Percentiles rank a stretch among this genome's conserved stretches.
Conservation (phyloP, 2,329 filamentous ascomycete species). For the Ophioceras dolichostomum region DNA sequence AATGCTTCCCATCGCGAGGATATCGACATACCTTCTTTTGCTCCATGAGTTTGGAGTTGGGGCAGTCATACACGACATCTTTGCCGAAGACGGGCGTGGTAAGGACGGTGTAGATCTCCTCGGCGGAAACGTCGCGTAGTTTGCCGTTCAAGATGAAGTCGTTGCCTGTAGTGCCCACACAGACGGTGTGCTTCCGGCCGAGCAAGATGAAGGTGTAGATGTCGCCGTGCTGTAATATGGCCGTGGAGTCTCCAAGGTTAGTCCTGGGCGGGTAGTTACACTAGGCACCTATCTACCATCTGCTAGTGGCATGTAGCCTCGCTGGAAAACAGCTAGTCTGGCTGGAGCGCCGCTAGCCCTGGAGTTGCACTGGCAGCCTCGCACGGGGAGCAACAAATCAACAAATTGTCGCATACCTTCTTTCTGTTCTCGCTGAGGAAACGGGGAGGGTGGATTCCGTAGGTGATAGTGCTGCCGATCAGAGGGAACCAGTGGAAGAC, state of each 20-base stretch:
- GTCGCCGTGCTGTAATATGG: conserved; percentile 29
- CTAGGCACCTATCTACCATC: too few species aligned
- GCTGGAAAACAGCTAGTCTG: too few species aligned
- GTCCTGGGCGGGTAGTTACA: too few species aligned
- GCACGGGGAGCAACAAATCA: conserved; percentile 1
- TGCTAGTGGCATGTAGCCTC: too few species aligned
- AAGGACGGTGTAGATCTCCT: conserved; percentile 39
- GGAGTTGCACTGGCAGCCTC: background rate
- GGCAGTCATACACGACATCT: conserved; percentile 75
- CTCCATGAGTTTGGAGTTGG: conserved; percentile 76
- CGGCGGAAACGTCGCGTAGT: conserved; percentile 36
- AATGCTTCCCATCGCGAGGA: too few species aligned
- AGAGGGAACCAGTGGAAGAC: conserved; percentile 76
- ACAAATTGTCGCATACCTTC: conserved; percentile 56
- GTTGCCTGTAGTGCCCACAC: conserved; percentile 36
- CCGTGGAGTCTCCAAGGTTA: too few species aligned
- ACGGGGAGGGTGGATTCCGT: conserved; percentile 84
- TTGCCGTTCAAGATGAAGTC: conserved; percentile 45
- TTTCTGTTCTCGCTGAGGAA: conserved; percentile 67
- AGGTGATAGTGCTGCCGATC: conserved; percentile 82
- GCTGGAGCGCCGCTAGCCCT: background rate
- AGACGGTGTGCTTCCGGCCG: conserved; percentile 36
- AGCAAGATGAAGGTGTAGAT: conserved; percentile 42
- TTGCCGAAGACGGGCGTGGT: conserved; percentile 55
- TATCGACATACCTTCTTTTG: conserved; percentile 81